A percentile compares a stretch with the other conserved stretches of the same genome.
phyloP scores from a whole-genome alignment of 495 filamentous ascomycete species.

The Jackrogersella minutella region DNA sequence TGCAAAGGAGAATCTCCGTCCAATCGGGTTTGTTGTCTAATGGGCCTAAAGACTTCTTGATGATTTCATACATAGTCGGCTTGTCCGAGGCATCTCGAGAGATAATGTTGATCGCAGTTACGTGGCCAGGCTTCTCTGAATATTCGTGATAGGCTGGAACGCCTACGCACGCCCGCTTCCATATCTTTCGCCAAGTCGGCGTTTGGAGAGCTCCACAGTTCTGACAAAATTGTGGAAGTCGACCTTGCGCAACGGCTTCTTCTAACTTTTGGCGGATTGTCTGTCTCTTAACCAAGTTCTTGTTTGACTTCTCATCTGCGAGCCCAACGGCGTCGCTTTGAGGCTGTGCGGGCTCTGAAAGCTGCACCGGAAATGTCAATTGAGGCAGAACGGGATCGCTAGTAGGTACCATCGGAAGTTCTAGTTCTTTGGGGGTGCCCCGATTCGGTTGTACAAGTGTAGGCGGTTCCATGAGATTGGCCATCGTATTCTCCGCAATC shows the following conservation, averaged over 20 bases:
- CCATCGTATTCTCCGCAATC: background rate
- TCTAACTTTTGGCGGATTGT: slow-evolving; percentile 71
- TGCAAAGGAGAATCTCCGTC: slow-evolving; percentile 80
- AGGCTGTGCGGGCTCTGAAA: slow-evolving; percentile 48
- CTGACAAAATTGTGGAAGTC: slow-evolving; percentile 83
- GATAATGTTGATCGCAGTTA: slow-evolving; percentile 71
- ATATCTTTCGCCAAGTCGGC: slow-evolving; percentile 92
- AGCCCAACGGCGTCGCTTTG: slow-evolving; percentile 45
- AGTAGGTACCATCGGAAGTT: slow-evolving; percentile 57
- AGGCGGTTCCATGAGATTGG: slow-evolving; percentile 25
- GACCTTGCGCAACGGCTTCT: slow-evolving; percentile 70
- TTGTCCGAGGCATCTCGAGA: slow-evolving; percentile 66
- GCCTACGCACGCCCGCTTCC: slow-evolving; percentile 71
- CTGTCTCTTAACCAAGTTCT: slow-evolving; percentile 64
- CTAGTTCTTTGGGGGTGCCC: slow-evolving; percentile 30
- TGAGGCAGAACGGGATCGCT: slow-evolving; percentile 64
- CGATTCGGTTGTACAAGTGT: slow-evolving; percentile 10
- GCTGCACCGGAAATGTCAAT: slow-evolving; percentile 57
- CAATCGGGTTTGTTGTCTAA: slow-evolving; percentile 69
- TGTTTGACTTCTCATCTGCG: slow-evolving; percentile 49
- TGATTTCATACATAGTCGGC: slow-evolving; percentile 68
- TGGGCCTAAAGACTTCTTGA: slow-evolving; percentile 75
- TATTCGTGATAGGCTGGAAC: slow-evolving; percentile 68
- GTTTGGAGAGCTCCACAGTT: slow-evolving; percentile 97
- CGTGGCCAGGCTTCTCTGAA: slow-evolving; percentile 69